Evolutionary conservation across 805 yeast genomes (phyloP), one percentile per base, ranked within the genome.

Genomic region (Ogataea naganishii): DNA sequence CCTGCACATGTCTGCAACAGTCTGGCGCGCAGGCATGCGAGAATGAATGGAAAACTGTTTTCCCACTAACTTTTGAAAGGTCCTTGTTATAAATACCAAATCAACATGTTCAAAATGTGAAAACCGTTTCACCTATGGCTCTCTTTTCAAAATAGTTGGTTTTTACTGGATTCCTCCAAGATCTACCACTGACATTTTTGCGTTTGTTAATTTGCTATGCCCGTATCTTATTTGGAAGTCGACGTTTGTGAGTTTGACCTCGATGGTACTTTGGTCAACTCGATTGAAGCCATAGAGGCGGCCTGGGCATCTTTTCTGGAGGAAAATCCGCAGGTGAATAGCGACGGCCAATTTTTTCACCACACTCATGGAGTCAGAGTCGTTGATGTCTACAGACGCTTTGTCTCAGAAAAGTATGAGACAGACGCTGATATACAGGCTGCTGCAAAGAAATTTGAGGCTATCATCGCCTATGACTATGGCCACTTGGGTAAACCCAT

Each of bases 351-450:
- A 44, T 79, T 82, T 33, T 73, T 80, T 51, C 70, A 75, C 54
- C 72, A 78, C 31, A 70, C 80, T 20, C 95, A 84, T 58, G 95
- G 95, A 23, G 76, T 83, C 52, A 71, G 95, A 57, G 82, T 94
- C 20, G 71, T 71, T 43, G 95, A 84, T 47, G 80, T 81, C 22
- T 71, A 82, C 51, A 72, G 72, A 42, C 71, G 69, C 51, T 76
- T 75, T 68, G 75, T 83, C 43, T 89, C 68, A 64, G 37, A 41
- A 20, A 33, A 35, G 17, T 43, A 31, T 24, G 29, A 30, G 11
- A 25, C 30, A 20, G 46, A 41, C 11, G 36, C 38, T 26, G 43
- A 30, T 7, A 24, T 40, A 7, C 16, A 34, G 3, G 25, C 33
- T n/a, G 42, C 32, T 4, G 43, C 47, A 8, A 34, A 40, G 18